Base-by-base conservation (phyloP, 2,329 filamentous ascomycete species). In the Kalaharituber pfeilii region DNA sequence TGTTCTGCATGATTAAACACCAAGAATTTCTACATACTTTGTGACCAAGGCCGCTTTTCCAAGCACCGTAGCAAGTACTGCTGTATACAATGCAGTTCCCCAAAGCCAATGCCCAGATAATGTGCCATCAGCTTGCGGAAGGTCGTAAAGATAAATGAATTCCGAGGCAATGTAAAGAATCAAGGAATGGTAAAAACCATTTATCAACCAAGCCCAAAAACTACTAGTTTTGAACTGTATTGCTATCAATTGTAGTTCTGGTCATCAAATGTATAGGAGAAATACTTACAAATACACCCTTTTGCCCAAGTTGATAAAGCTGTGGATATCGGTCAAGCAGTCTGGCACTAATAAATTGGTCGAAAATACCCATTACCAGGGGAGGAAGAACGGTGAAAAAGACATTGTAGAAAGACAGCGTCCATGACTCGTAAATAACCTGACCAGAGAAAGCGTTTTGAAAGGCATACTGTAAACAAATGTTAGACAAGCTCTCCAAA, bases 351-450 rank as follows among this genome's bases (percentile, higher is more conserved):
- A 98, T 87, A 70, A 93, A 96, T 67, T 98, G 93, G 68, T 98
- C 93, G 60, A 95, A 86, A 60, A 98, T 94, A 63, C 91, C 91
- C 66, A 98, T 82, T 1, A 86, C 89, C 57, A 98, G 82, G 1
- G 91, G 91, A 15, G 91, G 91, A 18, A 95, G 73, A 20, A 94
- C 84, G 0, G 91, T 98, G 72, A 94, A 98, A 68, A 98, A 84
- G 68, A 98, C 87, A 73, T 98, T 98, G 75, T 95, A 98, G 72
- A 96, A 94, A 6, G 89, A 94, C n/a, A 98, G 73, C 0, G 88
- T 95, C 93, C 93, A 98, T 8, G 91, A 96, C 70, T 98, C 91
- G 75, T 88, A 96, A 66, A 98, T 96, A 66, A 96, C 86, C 67
- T 95, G 83, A 51, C 91, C 91, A 1, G 89, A 96, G 69, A 96